A percentile compares a stretch with the other conserved stretches of the same genome.
These are phyloP conservation scores for Trypanosoma avium DNA, from an alignment of 208 protist genomes.

Conservation along the genomic window DNA sequence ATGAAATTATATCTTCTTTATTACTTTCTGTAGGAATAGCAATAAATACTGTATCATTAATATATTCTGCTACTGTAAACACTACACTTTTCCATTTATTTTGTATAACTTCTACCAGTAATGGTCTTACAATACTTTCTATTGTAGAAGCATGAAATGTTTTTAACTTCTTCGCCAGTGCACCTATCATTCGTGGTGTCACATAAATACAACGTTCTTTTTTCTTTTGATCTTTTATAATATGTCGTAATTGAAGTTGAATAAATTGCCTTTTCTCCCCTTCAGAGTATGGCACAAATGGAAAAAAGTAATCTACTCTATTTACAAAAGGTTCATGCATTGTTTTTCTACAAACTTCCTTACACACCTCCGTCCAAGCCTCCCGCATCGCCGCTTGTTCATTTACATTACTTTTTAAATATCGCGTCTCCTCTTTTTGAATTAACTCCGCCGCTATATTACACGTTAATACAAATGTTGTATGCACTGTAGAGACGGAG, in stretches of 20 bases:
- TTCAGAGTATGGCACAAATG: conserved; percentile 76
- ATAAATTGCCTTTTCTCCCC: conserved; percentile 64
- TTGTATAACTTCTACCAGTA: conserved; percentile 52
- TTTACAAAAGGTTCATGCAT: conserved; percentile 87
- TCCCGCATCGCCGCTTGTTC: conserved; percentile 44
- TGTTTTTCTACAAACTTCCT: conserved; percentile 36
- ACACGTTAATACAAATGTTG: conserved; percentile 84
- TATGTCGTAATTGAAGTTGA: conserved; percentile 56
- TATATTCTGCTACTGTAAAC: conserved; percentile 49
- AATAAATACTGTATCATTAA: conserved; percentile 16
- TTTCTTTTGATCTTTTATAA: conserved; percentile 46
- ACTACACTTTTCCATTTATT: conserved; percentile 44
- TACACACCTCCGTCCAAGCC: conserved; percentile 48
- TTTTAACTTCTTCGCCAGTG: conserved; percentile 38
- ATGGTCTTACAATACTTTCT: conserved; percentile 62
- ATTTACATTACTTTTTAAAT: conserved; percentile 34
- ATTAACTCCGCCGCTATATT: conserved; percentile 72
- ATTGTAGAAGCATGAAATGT: conserved; percentile 80
- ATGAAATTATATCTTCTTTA: not conserved
- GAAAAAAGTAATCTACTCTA: conserved; percentile 80
- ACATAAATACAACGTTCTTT: conserved; percentile 46
- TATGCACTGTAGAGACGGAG: conserved; percentile 66
- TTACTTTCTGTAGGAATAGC: conserved; percentile 1
- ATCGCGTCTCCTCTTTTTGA: conserved; percentile 26
- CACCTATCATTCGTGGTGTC: conserved; percentile 57